Conservation (phyloP, 106 monocot species). For the Cymbidium sinense region DNA sequence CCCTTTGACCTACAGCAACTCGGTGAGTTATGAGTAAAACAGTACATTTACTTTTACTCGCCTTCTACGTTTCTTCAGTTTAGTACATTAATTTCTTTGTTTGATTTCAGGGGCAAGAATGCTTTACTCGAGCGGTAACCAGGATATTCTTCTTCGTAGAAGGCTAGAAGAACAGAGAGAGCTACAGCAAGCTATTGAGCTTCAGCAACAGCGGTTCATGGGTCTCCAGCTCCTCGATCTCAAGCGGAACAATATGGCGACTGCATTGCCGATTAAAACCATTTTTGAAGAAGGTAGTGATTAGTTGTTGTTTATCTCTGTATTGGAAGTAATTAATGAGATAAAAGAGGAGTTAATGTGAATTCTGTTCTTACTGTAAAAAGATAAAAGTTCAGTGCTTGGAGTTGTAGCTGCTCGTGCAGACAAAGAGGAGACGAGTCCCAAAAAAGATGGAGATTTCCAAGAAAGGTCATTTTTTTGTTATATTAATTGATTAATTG, state of each 20-base stretch:
- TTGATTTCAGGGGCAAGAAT: slow-evolving; percentile 48
- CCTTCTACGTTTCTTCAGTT: neutral
- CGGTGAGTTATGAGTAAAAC: slow-evolving; percentile 17
- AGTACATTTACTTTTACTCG: neutral
- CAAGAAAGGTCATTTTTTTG: slow-evolving; percentile 33
- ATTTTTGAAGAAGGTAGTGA: slow-evolving; percentile 6
- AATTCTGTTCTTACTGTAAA: slow-evolving; percentile 17
- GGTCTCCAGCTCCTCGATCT: slow-evolving; percentile 70
- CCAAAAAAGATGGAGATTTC: slow-evolving; percentile 32
- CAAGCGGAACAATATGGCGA: slow-evolving; percentile 20
- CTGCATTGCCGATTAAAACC: slow-evolving; percentile 1
- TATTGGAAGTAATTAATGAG: neutral
- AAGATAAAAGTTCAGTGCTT: slow-evolving; percentile 29
- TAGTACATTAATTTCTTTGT: neutral
- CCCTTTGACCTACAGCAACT: slow-evolving; percentile 75
- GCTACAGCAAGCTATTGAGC: slow-evolving; percentile 79
- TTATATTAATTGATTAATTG: neutral
- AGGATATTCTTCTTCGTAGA: slow-evolving; percentile 55
- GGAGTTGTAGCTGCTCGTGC: neutral
- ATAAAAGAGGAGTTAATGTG: neutral
- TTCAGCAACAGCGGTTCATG: slow-evolving; percentile 64
- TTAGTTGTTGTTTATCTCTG: neutral
- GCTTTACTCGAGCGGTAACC: slow-evolving; percentile 28
- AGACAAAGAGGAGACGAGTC: slow-evolving; percentile 13
- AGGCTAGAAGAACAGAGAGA: slow-evolving; percentile 78